Evolutionary conservation across 495 filamentous ascomycete genomes (phyloP).

Genomic region (Penicillium diatomitis): DNA sequence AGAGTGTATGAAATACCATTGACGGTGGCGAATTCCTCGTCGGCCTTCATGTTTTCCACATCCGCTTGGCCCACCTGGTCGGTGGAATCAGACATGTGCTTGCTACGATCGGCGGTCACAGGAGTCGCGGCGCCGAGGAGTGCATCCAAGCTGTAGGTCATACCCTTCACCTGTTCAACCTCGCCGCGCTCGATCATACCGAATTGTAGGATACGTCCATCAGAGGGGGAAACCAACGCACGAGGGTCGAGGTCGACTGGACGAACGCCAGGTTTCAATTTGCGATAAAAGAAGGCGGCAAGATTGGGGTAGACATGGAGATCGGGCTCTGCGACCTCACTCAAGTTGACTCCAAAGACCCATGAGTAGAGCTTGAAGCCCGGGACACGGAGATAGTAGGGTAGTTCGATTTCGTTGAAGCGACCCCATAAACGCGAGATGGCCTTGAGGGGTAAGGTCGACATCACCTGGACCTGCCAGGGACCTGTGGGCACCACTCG

Average conservation of each 20-base stretch:
- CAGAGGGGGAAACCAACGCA: conserved; percentile 75
- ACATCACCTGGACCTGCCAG: conserved; percentile 97
- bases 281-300: conserved; percentile 94
- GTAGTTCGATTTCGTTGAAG: conserved; percentile 90
- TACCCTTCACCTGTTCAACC: conserved; percentile 98
- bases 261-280: conserved; percentile 80
- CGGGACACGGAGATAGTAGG: conserved; percentile 80
- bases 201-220: conserved; percentile 86
- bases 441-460: conserved; percentile 87
- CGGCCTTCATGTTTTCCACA: conserved; percentile 49
- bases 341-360: conserved; percentile 87
- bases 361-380: conserved; percentile 94
- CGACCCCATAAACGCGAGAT: conserved; percentile 87
- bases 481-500: conserved; percentile 77
- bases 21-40: conserved; percentile 89
- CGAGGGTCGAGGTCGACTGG: conserved; percentile 73
- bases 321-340: conserved; percentile 79
- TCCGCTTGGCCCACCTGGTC: conserved; percentile 21
- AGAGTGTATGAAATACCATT: conserved; percentile 97
- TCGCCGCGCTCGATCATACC: conserved; percentile 84
- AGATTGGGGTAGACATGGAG: conserved; percentile 86
- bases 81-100: conserved; percentile 27
- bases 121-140: conserved; percentile 62
- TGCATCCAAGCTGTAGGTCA: conserved; percentile 93
- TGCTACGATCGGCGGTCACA: conserved; percentile 29